These are phyloP conservation scores for Termitomyces bulborhizus DNA, from an alignment of 768 basidiomycete genomes.

Conservation along the genomic window DNA sequence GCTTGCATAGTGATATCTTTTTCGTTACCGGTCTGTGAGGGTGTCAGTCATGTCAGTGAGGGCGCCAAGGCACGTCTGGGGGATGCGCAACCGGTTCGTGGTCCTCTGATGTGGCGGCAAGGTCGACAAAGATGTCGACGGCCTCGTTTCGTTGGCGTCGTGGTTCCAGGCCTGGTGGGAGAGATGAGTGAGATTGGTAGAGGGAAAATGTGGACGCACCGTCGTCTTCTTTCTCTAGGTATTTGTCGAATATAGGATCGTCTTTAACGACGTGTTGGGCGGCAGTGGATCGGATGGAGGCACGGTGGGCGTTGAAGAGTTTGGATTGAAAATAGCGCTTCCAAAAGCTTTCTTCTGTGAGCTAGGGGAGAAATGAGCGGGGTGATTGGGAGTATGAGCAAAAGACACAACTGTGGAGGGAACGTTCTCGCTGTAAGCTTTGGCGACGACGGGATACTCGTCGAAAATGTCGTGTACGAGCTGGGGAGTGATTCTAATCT, in stretches of 20 bases:
- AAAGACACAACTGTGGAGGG: slow-evolving; percentile 59
- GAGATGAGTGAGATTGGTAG: neutral
- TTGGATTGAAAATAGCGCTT: slow-evolving; percentile 94
- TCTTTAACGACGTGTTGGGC: slow-evolving; percentile 81
- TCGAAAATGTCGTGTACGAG: slow-evolving; percentile 96
- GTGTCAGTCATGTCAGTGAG: neutral
- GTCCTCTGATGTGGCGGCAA: slow-evolving; percentile 87
- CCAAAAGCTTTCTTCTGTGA: slow-evolving; percentile 93
- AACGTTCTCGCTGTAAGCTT: slow-evolving; percentile 90
- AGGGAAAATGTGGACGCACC: slow-evolving; percentile 40
- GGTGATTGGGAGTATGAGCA: neutral
- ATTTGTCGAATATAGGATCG: slow-evolving; percentile 92
- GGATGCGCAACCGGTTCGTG: slow-evolving; percentile 65
- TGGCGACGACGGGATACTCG: slow-evolving; percentile 92
- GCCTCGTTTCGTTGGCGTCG: slow-evolving; percentile 56
- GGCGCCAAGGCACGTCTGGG: neutral
- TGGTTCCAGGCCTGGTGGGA: slow-evolving; percentile 64
- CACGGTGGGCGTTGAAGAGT: slow-evolving; percentile 91
- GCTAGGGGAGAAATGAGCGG: slow-evolving; percentile 33
- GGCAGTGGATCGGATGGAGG: slow-evolving; percentile 84
- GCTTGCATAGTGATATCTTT: slow-evolving; percentile 95
- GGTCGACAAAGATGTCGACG: slow-evolving; percentile 75
- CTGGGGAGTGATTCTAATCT: slow-evolving; percentile 86
- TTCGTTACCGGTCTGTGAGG: slow-evolving; percentile 73
- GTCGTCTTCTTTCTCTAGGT: slow-evolving; percentile 94